phyloP scores from a whole-genome alignment of 108 stramenopile genomes.

The Nitzschia palea region DNA sequence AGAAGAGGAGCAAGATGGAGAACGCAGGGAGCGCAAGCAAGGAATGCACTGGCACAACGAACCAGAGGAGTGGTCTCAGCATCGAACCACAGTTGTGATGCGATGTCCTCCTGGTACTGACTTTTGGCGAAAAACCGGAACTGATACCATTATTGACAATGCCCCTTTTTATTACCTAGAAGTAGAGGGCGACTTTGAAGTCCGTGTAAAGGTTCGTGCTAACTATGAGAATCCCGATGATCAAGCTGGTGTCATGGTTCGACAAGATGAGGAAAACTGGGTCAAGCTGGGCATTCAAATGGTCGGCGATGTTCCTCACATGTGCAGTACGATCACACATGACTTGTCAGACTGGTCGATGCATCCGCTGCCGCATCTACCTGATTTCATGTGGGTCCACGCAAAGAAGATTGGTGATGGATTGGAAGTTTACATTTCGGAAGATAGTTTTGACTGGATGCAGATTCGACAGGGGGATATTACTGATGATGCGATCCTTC shows the following conservation, averaged over 20 bases:
- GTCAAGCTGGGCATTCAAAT: constrained; percentile 41
- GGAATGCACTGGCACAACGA: constrained; percentile 45
- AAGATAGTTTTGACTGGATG: constrained; percentile 45
- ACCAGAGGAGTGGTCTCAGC: constrained; percentile 48
- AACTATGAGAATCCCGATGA: constrained; percentile 41
- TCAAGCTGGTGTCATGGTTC: constrained; percentile 57
- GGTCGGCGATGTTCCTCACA: constrained; percentile 35
- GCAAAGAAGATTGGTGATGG: constrained; percentile 39
- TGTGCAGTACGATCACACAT: constrained; percentile 42
- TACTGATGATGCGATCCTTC: constrained; percentile 27
- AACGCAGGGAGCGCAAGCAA: constrained; percentile 8
- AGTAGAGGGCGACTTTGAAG: constrained; percentile 53
- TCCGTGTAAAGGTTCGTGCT: constrained; percentile 39
- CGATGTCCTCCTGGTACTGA: constrained; percentile 35
- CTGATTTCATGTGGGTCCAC: constrained; percentile 42
- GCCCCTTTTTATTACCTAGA: constrained; percentile 49
- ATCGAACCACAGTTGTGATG: constrained; percentile 36
- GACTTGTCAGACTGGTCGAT: constrained; percentile 47
- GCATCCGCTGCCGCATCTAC: constrained; percentile 32
- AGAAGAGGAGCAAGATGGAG: constrained; percentile 11
- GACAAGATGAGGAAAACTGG: constrained; percentile 48
- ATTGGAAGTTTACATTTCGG: constrained; percentile 42
- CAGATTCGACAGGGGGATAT: constrained; percentile 47
- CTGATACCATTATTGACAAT: constrained; percentile 37
- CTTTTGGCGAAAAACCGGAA: constrained; percentile 49